phyloP scores from a whole-genome alignment of 2,329 filamentous ascomycete genomes.

The Phyllosticta capitalensis region DNA sequence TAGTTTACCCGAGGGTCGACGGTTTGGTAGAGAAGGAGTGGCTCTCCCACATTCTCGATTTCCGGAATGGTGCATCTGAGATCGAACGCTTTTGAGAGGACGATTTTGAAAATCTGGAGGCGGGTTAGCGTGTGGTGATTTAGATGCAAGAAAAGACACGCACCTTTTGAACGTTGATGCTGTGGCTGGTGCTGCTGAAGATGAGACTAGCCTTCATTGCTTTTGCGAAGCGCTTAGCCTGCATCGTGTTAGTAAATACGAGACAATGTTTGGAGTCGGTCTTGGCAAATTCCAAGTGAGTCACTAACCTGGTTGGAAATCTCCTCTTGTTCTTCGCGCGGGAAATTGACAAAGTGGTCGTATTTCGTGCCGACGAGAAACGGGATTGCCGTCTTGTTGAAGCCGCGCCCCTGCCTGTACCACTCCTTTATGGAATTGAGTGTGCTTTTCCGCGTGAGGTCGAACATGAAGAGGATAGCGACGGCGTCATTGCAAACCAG shows the following conservation, averaged over 20 bases:
- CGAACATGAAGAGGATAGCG: constrained; percentile 99
- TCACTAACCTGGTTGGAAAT: constrained; percentile 82
- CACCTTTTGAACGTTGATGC: constrained; percentile 99
- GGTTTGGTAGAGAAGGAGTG: constrained; percentile 70
- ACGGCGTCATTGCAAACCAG: constrained; percentile 99
- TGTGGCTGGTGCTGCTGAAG: constrained; percentile 97
- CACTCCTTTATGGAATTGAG: constrained; percentile 99
- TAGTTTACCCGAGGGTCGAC: too few relatives aligned
- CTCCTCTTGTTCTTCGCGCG: constrained; percentile 93
- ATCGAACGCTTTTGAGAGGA: constrained; percentile 96
- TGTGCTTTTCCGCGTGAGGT: constrained; percentile 94
- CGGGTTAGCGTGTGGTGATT: neutral
- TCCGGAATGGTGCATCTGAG: constrained; percentile 98
- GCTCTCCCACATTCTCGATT: constrained; percentile 96
- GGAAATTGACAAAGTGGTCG: constrained; percentile 98
- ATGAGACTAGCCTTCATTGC: constrained; percentile 97
- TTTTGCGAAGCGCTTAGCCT: constrained; percentile 93
- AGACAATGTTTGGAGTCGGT: neutral
- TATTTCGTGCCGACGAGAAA: constrained; percentile 97
- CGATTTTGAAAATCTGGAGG: constrained; percentile 94
- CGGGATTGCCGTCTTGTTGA: constrained; percentile 99
- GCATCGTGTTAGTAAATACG: constrained; percentile 16
- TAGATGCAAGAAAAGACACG: constrained; percentile 11
- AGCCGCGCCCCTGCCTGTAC: constrained; percentile 94
- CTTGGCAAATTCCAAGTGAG: neutral